Evolutionary conservation across 2,329 filamentous ascomycete genomes (phyloP).

Genomic region (Colletotrichum tropicicola): DNA sequence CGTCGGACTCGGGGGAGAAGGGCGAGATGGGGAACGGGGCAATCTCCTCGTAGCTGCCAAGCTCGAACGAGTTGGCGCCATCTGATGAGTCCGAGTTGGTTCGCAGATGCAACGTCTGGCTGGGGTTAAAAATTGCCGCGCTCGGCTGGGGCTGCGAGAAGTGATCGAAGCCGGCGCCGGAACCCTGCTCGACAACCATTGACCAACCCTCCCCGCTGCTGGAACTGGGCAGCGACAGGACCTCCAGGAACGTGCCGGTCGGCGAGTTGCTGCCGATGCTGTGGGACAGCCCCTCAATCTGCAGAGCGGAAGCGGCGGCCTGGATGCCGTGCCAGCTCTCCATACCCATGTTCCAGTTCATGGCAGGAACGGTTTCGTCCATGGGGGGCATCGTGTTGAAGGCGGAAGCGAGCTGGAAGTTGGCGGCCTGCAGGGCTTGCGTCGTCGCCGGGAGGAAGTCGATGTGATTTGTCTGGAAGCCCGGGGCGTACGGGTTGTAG

Average conservation of each 20-base stretch:
- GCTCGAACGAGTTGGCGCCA: conserved; percentile 69
- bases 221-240: conserved; percentile 81
- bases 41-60: conserved; percentile 86
- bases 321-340: conserved; percentile 85
- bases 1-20: conserved; percentile 85
- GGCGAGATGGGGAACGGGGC: conserved; percentile 76
- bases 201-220: conserved; percentile 86
- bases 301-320: conserved; percentile 56
- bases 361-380: conserved; percentile 61
- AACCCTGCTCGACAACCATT: conserved; percentile 58
- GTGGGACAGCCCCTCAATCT: conserved; percentile 60
- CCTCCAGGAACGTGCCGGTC: conserved; percentile 75
- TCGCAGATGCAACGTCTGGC: conserved; percentile 87
- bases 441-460: conserved; percentile 70
- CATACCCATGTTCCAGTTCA: conserved; percentile 72
- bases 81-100: conserved; percentile 89
- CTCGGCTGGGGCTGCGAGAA: conserved; percentile 68
- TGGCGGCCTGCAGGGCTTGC: conserved; percentile 70
- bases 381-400: conserved; percentile 68
- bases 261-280: conserved; percentile 56
- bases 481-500: conserved; percentile 56
- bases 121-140: conserved; percentile 87
- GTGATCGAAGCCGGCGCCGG: conserved; percentile 61
- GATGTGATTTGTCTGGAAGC: conserved; percentile 64
- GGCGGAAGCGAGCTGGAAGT: conserved; percentile 68